These are phyloP conservation scores for Trichoderma atrobrunneum DNA, from an alignment of 2,329 filamentous ascomycete genomes.

Conservation along the genomic window DNA sequence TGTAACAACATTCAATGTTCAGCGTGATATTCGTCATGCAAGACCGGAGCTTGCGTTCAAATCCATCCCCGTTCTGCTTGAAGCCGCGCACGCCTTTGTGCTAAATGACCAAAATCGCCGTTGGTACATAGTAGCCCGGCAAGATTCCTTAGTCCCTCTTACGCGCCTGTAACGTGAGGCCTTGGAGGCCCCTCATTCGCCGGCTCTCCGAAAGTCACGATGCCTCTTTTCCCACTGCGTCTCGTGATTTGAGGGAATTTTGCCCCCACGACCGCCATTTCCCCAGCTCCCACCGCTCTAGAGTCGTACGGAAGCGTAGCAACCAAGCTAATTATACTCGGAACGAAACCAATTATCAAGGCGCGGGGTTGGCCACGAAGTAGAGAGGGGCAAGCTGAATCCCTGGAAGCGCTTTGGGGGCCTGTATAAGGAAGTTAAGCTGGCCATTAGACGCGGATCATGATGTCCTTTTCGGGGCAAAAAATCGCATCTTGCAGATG, in stretches of 20 bases:
- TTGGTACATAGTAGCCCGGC: background rate
- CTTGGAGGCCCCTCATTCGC: background rate
- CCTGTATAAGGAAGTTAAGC: background rate
- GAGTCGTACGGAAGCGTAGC: background rate
- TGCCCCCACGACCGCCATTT: background rate
- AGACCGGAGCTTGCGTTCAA: background rate
- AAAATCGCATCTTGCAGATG: slow-evolving; percentile 1
- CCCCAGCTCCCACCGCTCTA: background rate
- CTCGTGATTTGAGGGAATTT: background rate
- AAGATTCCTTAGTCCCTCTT: background rate
- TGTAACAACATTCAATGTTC: background rate
- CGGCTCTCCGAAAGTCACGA: background rate
- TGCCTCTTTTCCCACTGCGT: background rate
- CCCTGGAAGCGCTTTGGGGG: background rate
- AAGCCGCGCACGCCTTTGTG: background rate
- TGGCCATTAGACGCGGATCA: background rate
- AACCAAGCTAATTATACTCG: background rate
- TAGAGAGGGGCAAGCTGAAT: background rate
- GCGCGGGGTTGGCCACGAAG: background rate
- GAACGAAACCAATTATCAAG: background rate
- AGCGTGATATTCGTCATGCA: background rate
- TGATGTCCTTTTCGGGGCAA: background rate
- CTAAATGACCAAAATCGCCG: background rate
- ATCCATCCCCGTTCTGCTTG: background rate
- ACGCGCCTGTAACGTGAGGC: background rate